Percentiles rank a stretch among this genome's conserved stretches.
Evolutionary conservation across 495 filamentous ascomycete species (phyloP).

Genomic region (Clohesyomyces aquaticus): DNA sequence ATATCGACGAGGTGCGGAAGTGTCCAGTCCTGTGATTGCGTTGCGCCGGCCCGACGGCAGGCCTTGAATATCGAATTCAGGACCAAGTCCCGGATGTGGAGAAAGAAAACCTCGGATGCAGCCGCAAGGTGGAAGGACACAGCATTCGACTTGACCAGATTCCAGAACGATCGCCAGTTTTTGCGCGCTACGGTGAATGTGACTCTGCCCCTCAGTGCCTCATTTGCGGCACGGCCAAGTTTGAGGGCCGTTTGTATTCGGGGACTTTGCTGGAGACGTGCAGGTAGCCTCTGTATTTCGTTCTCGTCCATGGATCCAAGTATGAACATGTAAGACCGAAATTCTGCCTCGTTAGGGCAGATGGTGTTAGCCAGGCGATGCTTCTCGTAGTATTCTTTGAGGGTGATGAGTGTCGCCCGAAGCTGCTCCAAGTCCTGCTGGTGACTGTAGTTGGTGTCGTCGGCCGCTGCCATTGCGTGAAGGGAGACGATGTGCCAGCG

Average conservation of each 20-base stretch:
- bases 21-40: constrained; percentile 72
- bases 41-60: constrained; percentile 54
- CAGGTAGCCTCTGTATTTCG: constrained; percentile 72
- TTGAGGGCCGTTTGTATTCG: constrained; percentile 69
- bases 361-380: constrained; percentile 60
- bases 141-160: constrained; percentile 65
- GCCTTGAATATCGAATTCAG: constrained; percentile 69
- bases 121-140: constrained; percentile 93
- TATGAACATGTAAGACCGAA: constrained; percentile 86
- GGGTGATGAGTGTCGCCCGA: constrained; percentile 79
- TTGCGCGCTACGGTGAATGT: constrained; percentile 62
- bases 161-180: constrained; percentile 74
- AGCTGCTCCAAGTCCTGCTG: constrained; percentile 95
- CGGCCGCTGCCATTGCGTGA: constrained; percentile 73
- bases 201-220: constrained; percentile 66
- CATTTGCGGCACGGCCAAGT: constrained; percentile 57
- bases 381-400: constrained; percentile 76
- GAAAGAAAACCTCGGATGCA: constrained; percentile 90
- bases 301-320: constrained; percentile 72
- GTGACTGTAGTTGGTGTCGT: constrained; percentile 69
- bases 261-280: constrained; percentile 56
- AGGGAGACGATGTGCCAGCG: constrained; percentile 89
- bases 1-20: constrained; percentile 65
- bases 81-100: constrained; percentile 73
- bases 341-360: constrained; percentile 81